Conservation (phyloP, 768 basidiomycete genomes). For the Tulasnella sp. region DNA sequence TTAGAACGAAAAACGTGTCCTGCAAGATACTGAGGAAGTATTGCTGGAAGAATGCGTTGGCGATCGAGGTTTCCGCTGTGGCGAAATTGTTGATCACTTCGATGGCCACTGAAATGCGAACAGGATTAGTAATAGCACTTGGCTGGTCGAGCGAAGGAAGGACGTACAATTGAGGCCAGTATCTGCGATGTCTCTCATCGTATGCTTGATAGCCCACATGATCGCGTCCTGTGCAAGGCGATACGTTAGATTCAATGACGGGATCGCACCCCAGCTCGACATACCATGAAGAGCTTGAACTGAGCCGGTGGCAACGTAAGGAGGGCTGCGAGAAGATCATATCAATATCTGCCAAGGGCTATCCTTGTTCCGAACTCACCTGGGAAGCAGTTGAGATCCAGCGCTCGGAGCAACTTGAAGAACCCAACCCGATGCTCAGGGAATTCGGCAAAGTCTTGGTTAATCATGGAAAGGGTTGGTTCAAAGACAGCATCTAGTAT, state of each 20-base stretch:
- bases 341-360: background rate
- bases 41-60: constrained; percentile 91
- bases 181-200: constrained; percentile 96
- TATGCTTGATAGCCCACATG: constrained; percentile 99
- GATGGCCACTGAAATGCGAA: constrained; percentile 52
- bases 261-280: background rate
- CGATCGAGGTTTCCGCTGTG: constrained; percentile 57
- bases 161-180: constrained; percentile 38
- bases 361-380: constrained; percentile 38
- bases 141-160: background rate
- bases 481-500: constrained; percentile 96
- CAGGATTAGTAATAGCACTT: background rate
- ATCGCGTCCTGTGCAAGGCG: constrained; percentile 54
- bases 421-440: constrained; percentile 96
- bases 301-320: constrained; percentile 78
- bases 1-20: constrained; percentile 94
- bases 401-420: constrained; percentile 88
- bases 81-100: constrained; percentile 96
- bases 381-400: constrained; percentile 91
- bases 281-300: constrained; percentile 91
- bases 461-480: constrained; percentile 96
- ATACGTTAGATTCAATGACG: background rate
- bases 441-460: constrained; percentile 97
- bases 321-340: constrained; percentile 42
- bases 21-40: constrained; percentile 89